A percentile compares a stretch with the other conserved stretches of the same genome.
These are phyloP conservation scores for Gastrolobium villosum DNA, from an alignment of 306 rosid species.

Conservation along the genomic window DNA sequence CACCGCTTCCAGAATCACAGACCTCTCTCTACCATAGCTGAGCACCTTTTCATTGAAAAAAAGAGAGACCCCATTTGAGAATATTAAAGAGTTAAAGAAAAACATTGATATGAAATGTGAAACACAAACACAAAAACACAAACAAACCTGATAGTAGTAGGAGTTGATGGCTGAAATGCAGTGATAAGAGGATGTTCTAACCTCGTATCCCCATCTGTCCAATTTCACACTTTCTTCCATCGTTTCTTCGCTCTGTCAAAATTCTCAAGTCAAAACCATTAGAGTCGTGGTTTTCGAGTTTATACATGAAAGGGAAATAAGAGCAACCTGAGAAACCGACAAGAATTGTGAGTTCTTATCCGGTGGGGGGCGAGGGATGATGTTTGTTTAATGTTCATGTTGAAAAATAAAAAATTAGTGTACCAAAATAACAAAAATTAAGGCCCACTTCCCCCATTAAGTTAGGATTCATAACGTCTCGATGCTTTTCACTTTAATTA, in stretches of 20 bases:
- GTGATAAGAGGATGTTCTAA: constrained; percentile 71
- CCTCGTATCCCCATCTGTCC: constrained; percentile 76
- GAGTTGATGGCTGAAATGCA: constrained; percentile 82
- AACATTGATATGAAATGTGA: not conserved
- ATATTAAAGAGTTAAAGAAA: not conserved
- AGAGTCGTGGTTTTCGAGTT: not conserved
- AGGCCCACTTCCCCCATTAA: too few species aligned
- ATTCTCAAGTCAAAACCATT: not conserved
- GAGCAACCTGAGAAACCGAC: not conserved
- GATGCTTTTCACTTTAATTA: too few species aligned
- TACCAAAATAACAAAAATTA: too few species aligned
- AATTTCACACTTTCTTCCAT: constrained; percentile 67
- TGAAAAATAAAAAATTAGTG: too few species aligned
- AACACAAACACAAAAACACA: not conserved
- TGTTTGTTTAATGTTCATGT: too few species aligned
- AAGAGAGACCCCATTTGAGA: constrained; percentile 46
- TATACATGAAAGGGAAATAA: not conserved
- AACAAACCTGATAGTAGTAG: constrained; percentile 74
- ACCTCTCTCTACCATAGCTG: constrained; percentile 74
- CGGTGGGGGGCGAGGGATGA: too few species aligned
- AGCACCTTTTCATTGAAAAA: constrained; percentile 63
- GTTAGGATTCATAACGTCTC: too few species aligned
- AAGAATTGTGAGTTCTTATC: not conserved
- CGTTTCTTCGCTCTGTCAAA: not conserved
- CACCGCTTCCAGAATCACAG: constrained; percentile 80